Conservation (phyloP, 148 eudicot genomes). For the Vaccinium macrocarpon region DNA sequence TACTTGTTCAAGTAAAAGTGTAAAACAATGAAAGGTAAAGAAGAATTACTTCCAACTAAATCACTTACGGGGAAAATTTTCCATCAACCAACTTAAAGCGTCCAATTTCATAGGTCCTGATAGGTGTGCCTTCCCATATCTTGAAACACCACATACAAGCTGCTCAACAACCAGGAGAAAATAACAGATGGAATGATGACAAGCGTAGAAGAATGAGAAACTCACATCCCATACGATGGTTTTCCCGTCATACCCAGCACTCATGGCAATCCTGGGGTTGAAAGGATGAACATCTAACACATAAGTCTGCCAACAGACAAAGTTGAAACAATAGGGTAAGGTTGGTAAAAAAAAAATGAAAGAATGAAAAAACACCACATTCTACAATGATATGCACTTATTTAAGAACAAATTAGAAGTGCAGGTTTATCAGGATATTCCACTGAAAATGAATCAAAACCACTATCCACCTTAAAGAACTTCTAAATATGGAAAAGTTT, state of each 20-base stretch:
- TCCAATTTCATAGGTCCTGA: constrained; percentile 78
- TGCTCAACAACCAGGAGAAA: constrained; percentile 11
- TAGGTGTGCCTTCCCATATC: constrained; percentile 98
- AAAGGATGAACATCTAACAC: constrained; percentile 99
- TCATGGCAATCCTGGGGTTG: constrained; percentile 98
- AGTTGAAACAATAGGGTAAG: constrained; percentile 14
- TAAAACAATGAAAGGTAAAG: neutral
- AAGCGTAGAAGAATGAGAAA: constrained; percentile 14
- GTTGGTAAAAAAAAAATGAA: neutral
- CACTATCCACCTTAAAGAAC: neutral
- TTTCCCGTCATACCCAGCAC: constrained; percentile 98
- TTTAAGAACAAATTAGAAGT: neutral
- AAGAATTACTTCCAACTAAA: neutral
- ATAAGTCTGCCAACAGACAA: constrained; percentile 65
- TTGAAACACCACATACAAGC: constrained; percentile 27
- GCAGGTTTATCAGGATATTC: neutral
- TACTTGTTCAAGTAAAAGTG: neutral
- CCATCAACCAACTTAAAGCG: constrained; percentile 95
- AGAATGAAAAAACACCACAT: neutral
- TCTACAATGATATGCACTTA: neutral
- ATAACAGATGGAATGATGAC: neutral
- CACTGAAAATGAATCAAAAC: neutral
- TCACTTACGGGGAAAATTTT: constrained; percentile 89
- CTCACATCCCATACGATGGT: constrained; percentile 97
- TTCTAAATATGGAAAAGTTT: neutral